Evolutionary conservation across 768 basidiomycete genomes (phyloP).

Genomic region (Rhizopogon roseolus): DNA sequence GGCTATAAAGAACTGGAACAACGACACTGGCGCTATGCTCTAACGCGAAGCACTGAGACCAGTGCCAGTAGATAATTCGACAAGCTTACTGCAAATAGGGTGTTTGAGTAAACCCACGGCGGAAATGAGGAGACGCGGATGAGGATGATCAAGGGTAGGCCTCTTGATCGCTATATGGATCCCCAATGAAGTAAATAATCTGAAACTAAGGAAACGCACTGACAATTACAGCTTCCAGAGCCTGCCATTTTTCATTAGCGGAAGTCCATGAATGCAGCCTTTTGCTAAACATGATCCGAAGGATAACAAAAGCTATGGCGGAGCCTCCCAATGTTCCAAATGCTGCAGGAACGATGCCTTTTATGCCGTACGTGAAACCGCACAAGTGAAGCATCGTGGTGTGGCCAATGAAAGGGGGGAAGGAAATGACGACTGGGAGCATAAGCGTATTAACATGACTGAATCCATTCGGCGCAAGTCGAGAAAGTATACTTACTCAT

Average conservation of each 20-base stretch:
- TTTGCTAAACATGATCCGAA: constrained; percentile 54
- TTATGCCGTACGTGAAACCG: constrained; percentile 82
- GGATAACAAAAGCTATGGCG: constrained; percentile 50
- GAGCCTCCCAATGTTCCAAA: constrained; percentile 62
- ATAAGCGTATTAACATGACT: constrained; percentile 3
- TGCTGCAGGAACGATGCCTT: constrained; percentile 65
- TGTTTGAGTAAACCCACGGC: constrained; percentile 85
- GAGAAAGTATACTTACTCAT: constrained; percentile 52
- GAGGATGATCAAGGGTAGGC: constrained; percentile 76
- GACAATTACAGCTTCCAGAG: constrained; percentile 71
- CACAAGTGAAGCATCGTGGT: constrained; percentile 47
- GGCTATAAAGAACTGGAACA: constrained; percentile 75
- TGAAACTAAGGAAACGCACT: constrained; percentile 16
- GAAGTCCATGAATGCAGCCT: constrained; percentile 56
- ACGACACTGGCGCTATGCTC: constrained; percentile 68
- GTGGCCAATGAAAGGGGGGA: constrained; percentile 28
- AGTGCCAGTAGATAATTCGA: neutral
- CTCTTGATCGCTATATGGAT: constrained; percentile 55
- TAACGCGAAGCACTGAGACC: constrained; percentile 22
- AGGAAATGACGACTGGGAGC: constrained; percentile 21
- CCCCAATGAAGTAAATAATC: neutral
- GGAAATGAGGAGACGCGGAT: constrained; percentile 81
- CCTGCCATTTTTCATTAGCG: constrained; percentile 70
- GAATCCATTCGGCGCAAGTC: constrained; percentile 49
- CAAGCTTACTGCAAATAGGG: constrained; percentile 65